phyloP scores from a whole-genome alignment of 495 filamentous ascomycete species.

The Filosporella fistucella region DNA sequence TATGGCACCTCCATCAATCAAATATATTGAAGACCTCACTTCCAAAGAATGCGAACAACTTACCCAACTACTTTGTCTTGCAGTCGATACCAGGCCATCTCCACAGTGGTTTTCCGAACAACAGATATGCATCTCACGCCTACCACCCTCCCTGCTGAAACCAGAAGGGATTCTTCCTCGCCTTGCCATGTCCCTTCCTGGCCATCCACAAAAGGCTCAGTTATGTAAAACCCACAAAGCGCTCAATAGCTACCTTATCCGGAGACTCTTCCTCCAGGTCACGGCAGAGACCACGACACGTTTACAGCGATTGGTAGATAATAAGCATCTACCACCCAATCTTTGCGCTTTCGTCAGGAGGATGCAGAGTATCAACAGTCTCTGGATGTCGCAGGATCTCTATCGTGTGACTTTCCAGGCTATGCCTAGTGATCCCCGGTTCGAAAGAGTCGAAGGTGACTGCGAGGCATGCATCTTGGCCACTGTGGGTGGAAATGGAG shows the following conservation, averaged over 20 bases:
- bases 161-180: conserved; percentile 4
- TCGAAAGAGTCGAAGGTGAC: conserved; percentile 24
- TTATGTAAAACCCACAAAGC: conserved; percentile 31
- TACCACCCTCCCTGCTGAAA: conserved; percentile 5
- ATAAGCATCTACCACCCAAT: conserved; percentile 10
- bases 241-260: conserved; percentile 32
- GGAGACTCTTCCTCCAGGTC: conserved; percentile 28
- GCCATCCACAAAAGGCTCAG: conserved; percentile 7
- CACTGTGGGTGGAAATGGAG: conserved; percentile 32
- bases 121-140: not conserved
- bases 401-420: conserved; percentile 20
- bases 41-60: too few relatives aligned
- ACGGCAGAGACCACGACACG: conserved; percentile 31
- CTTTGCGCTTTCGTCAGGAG: conserved; percentile 26
- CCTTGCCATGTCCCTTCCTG: conserved; percentile 1
- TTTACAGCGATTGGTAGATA: conserved; percentile 22
- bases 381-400: conserved; percentile 29
- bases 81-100: too few relatives aligned
- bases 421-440: conserved; percentile 2
- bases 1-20: too few relatives aligned
- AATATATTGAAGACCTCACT: too few relatives aligned
- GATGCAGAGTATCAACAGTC: conserved; percentile 28
- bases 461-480: conserved; percentile 44
- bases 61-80: too few relatives aligned
- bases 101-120: conserved; percentile 3